These are phyloP conservation scores for Fusarium napiforme DNA, from an alignment of 2,329 filamentous ascomycete species.

Conservation along the genomic window DNA sequence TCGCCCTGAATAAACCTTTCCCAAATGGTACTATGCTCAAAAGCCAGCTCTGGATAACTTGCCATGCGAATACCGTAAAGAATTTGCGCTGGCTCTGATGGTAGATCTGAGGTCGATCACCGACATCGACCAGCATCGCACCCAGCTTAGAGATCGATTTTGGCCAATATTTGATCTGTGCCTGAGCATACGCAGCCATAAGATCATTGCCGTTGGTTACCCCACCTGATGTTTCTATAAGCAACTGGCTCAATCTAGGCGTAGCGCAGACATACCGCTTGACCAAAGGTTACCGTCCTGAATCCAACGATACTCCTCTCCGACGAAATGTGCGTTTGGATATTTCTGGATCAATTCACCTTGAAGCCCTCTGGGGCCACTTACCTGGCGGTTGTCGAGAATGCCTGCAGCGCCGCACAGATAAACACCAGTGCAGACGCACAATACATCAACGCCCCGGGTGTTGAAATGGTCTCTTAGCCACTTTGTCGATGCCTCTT, in stretches of 20 bases:
- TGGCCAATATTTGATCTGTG: conserved; percentile 56
- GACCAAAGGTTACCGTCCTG: conserved; percentile 66
- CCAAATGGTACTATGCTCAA: conserved; percentile 4
- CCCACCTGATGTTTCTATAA: conserved; percentile 52
- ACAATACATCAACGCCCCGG: conserved; percentile 58
- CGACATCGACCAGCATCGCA: conserved; percentile 59
- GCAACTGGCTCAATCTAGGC: neutral
- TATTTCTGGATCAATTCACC: conserved; percentile 52
- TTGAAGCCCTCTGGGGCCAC: conserved; percentile 60
- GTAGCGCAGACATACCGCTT: conserved; percentile 55
- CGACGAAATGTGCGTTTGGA: conserved; percentile 55
- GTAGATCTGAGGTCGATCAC: conserved; percentile 60
- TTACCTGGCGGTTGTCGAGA: conserved; percentile 56
- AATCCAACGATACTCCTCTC: conserved; percentile 61
- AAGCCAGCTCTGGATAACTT: conserved; percentile 50
- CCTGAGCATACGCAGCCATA: conserved; percentile 62
- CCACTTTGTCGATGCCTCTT: conserved; percentile 54
- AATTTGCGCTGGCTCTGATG: conserved; percentile 49
- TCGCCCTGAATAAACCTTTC: neutral
- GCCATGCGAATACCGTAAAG: conserved; percentile 51
- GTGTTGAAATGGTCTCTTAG: conserved; percentile 54
- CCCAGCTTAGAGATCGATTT: conserved; percentile 56
- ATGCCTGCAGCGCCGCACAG: conserved; percentile 62
- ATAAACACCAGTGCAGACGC: conserved; percentile 63
- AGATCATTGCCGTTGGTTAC: conserved; percentile 68